Conservation (phyloP, 495 filamentous ascomycete species). For the Xanthoparmelia taractica region DNA sequence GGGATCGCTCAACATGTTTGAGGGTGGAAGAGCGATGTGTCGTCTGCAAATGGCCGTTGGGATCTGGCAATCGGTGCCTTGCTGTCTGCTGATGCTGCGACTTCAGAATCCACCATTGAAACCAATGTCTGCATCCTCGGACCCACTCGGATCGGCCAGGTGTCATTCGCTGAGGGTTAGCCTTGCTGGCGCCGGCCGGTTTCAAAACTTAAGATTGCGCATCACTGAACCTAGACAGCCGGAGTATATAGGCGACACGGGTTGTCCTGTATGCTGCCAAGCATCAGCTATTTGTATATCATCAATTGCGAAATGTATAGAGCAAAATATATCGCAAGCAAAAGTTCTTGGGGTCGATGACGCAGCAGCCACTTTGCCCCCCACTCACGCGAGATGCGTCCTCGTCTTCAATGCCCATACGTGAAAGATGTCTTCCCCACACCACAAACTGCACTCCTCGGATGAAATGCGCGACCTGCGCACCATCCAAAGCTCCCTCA, state of each 20-base stretch:
- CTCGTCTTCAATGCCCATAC: neutral
- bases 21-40: neutral
- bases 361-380: neutral
- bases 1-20: neutral
- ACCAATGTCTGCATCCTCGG: neutral
- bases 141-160: neutral
- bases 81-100: neutral
- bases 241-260: too few species aligned
- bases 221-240: too few species aligned
- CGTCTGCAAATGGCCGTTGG: neutral
- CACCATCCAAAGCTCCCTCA: constrained; percentile 36
- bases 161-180: neutral
- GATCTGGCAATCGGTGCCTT: neutral
- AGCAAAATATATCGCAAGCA: neutral
- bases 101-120: neutral
- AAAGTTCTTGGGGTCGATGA: neutral
- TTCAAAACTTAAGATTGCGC: neutral
- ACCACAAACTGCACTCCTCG: neutral
- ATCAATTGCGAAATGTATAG: neutral
- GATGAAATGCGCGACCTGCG: constrained; percentile 14
- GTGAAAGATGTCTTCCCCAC: constrained; percentile 4
- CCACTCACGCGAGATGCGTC: neutral
- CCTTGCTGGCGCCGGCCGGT: neutral
- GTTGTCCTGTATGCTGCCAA: too few species aligned
- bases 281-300: neutral